These are phyloP conservation scores for Mycena citricolor DNA, from an alignment of 1,284 basidiomycete species.

Conservation along the genomic window DNA sequence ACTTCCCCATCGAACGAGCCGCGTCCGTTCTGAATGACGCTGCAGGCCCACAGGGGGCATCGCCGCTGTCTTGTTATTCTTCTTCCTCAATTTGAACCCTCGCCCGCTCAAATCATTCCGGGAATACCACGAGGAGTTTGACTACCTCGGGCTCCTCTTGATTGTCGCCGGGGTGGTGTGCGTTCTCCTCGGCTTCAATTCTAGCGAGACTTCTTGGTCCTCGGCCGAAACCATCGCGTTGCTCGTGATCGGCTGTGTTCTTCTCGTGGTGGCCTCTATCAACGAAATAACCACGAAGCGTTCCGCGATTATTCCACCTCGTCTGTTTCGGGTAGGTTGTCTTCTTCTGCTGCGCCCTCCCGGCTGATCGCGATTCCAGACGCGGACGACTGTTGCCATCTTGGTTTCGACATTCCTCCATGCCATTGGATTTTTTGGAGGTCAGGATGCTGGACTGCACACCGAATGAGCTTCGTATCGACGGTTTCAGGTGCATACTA, in stretches of 20 bases:
- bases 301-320: constrained; percentile 78
- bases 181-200: constrained; percentile 82
- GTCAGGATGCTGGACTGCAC: constrained; percentile 28
- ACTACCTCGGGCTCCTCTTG: constrained; percentile 72
- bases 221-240: constrained; percentile 66
- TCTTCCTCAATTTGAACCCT: constrained; percentile 84
- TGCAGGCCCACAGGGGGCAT: constrained; percentile 73
- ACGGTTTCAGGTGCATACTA: constrained; percentile 56
- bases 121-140: constrained; percentile 68
- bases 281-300: constrained; percentile 74
- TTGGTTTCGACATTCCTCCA: constrained; percentile 67
- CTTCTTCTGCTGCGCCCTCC: background rate
- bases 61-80: constrained; percentile 65
- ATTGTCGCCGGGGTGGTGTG: constrained; percentile 74
- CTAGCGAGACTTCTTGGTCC: constrained; percentile 62
- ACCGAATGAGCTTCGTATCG: constrained; percentile 2
- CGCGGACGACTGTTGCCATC: constrained; percentile 70
- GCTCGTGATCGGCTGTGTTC: constrained; percentile 64
- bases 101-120: constrained; percentile 56
- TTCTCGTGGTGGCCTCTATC: constrained; percentile 56
- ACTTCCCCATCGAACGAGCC: background rate
- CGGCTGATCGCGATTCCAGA: constrained; percentile 37
- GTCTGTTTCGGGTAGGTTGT: constrained; percentile 64
- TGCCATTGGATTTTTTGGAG: constrained; percentile 63
- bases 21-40: background rate